These are phyloP conservation scores for Phaffomyces opuntiae DNA, from an alignment of 805 yeast genomes.

Conservation along the genomic window DNA sequence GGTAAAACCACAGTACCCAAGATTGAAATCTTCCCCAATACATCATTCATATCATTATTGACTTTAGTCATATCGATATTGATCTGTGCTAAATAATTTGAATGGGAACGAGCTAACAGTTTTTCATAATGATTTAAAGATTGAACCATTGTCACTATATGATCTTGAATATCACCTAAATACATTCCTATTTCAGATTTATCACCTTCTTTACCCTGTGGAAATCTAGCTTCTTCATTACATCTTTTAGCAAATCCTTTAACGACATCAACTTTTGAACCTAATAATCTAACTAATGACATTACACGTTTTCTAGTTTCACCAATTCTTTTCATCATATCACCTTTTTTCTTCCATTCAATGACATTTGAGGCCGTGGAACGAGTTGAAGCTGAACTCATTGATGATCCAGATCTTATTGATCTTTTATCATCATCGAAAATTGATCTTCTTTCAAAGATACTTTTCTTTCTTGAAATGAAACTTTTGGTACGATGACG, in stretches of 20 bases:
- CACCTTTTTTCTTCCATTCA: slow-evolving; percentile 90
- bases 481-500: slow-evolving; percentile 2
- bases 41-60: slow-evolving; percentile 95
- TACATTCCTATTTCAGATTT: slow-evolving; percentile 56
- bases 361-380: slow-evolving; percentile 35
- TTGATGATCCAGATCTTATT: slow-evolving; percentile 20
- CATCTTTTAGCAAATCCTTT: slow-evolving; percentile 91
- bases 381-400: slow-evolving; percentile 24
- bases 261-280: slow-evolving; percentile 96
- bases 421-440: slow-evolving; percentile 17
- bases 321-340: slow-evolving; percentile 90
- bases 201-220: slow-evolving; percentile 62
- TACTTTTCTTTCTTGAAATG: slow-evolving; percentile 11
- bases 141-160: slow-evolving; percentile 89
- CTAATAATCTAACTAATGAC: slow-evolving; percentile 77
- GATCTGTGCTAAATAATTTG: slow-evolving; percentile 92
- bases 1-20: slow-evolving; percentile 94
- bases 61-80: slow-evolving; percentile 97
- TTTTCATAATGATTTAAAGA: slow-evolving; percentile 92
- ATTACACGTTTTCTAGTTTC: slow-evolving; percentile 92
- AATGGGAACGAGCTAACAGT: slow-evolving; percentile 87
- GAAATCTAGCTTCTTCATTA: slow-evolving; percentile 44
- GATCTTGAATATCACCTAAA: slow-evolving; percentile 12
- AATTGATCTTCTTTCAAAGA: slow-evolving; percentile 8
- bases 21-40: slow-evolving; percentile 85